These are phyloP conservation scores for Polyporus tsugae DNA, from an alignment of 1,284 basidiomycete genomes.

Conservation along the genomic window DNA sequence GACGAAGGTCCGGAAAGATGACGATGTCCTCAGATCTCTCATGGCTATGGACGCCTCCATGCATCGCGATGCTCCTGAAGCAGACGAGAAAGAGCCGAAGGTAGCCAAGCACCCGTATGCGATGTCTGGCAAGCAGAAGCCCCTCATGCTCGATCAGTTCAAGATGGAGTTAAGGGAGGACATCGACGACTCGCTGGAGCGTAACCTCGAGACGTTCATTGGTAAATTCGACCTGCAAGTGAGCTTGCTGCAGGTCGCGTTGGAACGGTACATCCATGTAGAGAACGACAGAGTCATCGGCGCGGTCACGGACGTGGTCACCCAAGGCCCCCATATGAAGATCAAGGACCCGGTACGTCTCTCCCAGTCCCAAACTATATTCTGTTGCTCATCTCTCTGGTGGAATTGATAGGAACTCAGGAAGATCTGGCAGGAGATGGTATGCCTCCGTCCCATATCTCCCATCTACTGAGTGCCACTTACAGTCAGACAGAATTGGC, in stretches of 20 bases:
- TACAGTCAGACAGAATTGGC: conserved; percentile 16
- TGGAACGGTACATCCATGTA: conserved; percentile 29
- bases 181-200: conserved; percentile 32
- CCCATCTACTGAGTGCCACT: conserved; percentile 4
- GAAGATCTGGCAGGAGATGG: conserved; percentile 43
- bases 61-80: not conserved
- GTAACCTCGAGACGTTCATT: conserved; percentile 36
- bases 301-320: conserved; percentile 29
- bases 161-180: conserved; percentile 34
- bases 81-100: conserved; percentile 1
- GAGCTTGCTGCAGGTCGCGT: conserved; percentile 32
- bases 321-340: conserved; percentile 36
- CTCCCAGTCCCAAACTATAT: no score
- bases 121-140: no score
- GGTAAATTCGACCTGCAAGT: conserved; percentile 41
- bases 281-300: conserved; percentile 37
- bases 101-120: no score
- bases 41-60: conserved; percentile 9
- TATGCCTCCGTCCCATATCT: conserved; percentile 12
- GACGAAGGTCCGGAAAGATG: conserved; percentile 19
- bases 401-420: conserved; percentile 29
- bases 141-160: conserved; percentile 17
- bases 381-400: conserved; percentile 9
- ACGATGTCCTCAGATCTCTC: conserved; percentile 30
- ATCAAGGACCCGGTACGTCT: conserved; percentile 38